Percentiles rank a stretch among this genome's conserved stretches.
These are phyloP conservation scores for Neckera pumila DNA, from an alignment of 225 moss, liverwort and hornwort species.

Conservation along the genomic window DNA sequence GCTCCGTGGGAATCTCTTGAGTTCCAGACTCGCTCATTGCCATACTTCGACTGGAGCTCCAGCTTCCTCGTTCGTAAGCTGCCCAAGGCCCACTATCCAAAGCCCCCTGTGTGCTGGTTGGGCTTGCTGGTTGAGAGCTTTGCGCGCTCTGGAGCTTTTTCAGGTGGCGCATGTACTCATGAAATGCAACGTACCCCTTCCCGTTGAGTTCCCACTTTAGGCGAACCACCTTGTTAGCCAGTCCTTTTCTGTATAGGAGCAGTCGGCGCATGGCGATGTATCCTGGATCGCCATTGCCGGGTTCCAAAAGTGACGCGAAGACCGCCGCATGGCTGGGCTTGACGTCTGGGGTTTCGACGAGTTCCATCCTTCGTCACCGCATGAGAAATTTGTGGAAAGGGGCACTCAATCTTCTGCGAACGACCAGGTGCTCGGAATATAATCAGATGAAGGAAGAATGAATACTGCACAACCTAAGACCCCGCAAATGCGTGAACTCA, in stretches of 20 bases:
- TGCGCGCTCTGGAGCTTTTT: constrained; percentile 69
- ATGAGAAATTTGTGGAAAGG: neutral
- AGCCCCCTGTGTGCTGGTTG: constrained; percentile 69
- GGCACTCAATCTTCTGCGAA: constrained; percentile 2
- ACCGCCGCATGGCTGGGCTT: constrained; percentile 50
- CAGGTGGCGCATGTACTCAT: constrained; percentile 67
- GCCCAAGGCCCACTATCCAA: constrained; percentile 76
- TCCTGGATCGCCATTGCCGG: constrained; percentile 53
- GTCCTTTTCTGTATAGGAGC: constrained; percentile 65
- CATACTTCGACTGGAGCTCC: constrained; percentile 50
- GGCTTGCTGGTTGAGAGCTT: constrained; percentile 67
- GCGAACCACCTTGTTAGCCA: constrained; percentile 55
- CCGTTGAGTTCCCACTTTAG: constrained; percentile 88
- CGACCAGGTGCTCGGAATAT: neutral
- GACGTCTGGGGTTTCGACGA: neutral
- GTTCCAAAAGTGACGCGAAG: constrained; percentile 70
- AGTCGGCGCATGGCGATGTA: constrained; percentile 73
- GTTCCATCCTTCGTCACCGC: constrained; percentile 17
- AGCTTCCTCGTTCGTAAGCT: constrained; percentile 74
- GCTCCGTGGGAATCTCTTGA: constrained; percentile 47
- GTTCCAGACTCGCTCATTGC: constrained; percentile 24
- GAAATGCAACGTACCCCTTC: constrained; percentile 83
- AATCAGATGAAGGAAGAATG: neutral
- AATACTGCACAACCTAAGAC: neutral
- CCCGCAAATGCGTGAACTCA: neutral